Conservation (phyloP, 345 rosid species). For the Populus davidiana region DNA sequence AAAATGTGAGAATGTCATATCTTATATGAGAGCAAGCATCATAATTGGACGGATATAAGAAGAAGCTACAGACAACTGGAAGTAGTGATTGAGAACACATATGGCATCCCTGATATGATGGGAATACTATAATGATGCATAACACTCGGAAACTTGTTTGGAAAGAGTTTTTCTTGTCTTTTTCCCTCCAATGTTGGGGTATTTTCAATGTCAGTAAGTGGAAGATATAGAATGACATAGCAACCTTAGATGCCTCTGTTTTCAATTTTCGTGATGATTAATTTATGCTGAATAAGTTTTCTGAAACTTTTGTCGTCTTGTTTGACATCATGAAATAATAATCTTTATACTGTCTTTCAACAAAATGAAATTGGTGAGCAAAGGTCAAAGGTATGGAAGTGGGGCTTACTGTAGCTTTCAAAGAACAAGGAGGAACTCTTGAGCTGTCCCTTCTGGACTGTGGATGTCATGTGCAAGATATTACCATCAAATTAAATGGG, state of each 20-base stretch:
- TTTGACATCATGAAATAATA: background rate
- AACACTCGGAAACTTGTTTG: background rate
- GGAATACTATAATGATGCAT: background rate
- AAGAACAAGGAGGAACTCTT: slow-evolving; percentile 44
- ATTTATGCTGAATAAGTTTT: background rate
- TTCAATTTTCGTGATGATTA: background rate
- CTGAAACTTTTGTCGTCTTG: no score
- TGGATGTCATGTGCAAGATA: slow-evolving; percentile 49
- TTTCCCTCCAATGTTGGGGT: background rate
- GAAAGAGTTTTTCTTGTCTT: background rate
- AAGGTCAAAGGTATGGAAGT: slow-evolving; percentile 69
- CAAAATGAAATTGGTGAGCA: background rate
- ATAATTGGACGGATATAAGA: no score
- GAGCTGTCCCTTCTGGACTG: slow-evolving; percentile 42
- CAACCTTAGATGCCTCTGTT: background rate
- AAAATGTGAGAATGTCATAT: no score
- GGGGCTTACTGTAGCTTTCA: slow-evolving; percentile 31
- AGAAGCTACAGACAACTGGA: no score
- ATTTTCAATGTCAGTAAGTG: background rate
- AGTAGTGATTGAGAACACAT: no score
- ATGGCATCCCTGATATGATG: background rate
- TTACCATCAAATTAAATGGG: slow-evolving; percentile 59
- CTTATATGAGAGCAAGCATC: no score
- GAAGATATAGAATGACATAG: background rate
- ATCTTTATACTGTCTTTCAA: background rate